Base-by-base conservation (phyloP, 2,329 filamentous ascomycete species). In the Aspergillus fumigatiaffinis region DNA sequence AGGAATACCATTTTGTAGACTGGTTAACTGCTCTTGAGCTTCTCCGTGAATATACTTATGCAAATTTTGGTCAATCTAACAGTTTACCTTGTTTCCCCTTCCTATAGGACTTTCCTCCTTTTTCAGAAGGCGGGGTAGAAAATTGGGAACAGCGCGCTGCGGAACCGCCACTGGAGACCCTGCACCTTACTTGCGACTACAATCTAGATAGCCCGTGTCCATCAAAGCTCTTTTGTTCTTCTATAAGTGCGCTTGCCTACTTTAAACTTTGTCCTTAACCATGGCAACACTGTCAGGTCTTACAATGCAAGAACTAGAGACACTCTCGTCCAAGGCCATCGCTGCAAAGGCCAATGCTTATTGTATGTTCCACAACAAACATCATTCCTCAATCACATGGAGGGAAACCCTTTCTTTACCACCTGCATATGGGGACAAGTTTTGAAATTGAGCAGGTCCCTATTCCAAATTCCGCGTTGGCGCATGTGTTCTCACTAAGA, bases 381-480 rank as follows among this genome's bases (percentile, higher is more conserved):
- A 20, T 14, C 38, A 20, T 29, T 25, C 44, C 49, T n/a, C 3
- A 14, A 12, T 28, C 14, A 44, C 7, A 21, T n/a, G n/a, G 41
- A 44, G n/a, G 41, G 20, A 10, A 44, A 21, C 7, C 17, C 17
- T 44, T 9, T 23, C 41, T 44, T 12, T 23, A 12, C 4, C 8
- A 21, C 10, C 41, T 44, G 21, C 4, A 8, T 9, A 21, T 25
- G 23, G 14, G 44, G 8, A 4, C 21, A 23, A 23, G 44, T 25
- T 47, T 20, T 47, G 23, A 47, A n/a, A 44, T 52, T 57, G 35
- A 52, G 25, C 42, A 87, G 85, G 85, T 71, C 92, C 90, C 3
- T 96, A 97, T 81, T 95, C 91, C 67, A 84, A 88, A 59, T 99
- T 97, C 81, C 90, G 87, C 62, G 94, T 99, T 60, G 94, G 94